Conservation (phyloP, 257 asterid genomes). For the Orobanche coerulescens region DNA sequence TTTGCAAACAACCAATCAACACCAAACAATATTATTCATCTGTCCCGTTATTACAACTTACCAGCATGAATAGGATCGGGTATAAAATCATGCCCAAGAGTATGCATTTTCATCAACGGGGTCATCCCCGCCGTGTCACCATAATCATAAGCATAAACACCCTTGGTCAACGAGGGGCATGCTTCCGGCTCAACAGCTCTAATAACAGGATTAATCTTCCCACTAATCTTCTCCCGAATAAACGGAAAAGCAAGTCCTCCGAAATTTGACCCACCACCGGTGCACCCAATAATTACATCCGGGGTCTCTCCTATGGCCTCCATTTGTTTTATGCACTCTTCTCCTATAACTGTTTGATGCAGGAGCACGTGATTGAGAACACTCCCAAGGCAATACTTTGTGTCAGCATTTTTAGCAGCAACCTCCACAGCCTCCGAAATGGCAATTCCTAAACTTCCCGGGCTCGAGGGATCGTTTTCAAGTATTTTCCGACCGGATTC, state of each 20-base stretch:
- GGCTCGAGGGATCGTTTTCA: slow-evolving; percentile 56
- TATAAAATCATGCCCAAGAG: slow-evolving; percentile 89
- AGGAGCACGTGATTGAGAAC: slow-evolving; percentile 86
- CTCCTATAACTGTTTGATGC: slow-evolving; percentile 88
- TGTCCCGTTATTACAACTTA: slow-evolving; percentile 7
- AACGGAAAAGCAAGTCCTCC: slow-evolving; percentile 92
- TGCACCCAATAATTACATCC: slow-evolving; percentile 86
- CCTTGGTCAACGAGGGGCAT: slow-evolving; percentile 89
- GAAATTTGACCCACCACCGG: slow-evolving; percentile 91
- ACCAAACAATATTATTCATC: neutral
- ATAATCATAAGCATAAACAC: slow-evolving; percentile 78
- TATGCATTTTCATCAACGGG: slow-evolving; percentile 97
- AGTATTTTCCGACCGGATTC: slow-evolving; percentile 64
- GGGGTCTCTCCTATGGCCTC: slow-evolving; percentile 81
- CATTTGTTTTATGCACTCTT: slow-evolving; percentile 92
- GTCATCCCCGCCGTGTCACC: slow-evolving; percentile 97
- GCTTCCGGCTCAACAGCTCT: slow-evolving; percentile 92
- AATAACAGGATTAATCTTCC: slow-evolving; percentile 61
- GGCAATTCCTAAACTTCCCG: slow-evolving; percentile 93
- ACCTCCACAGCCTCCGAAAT: slow-evolving; percentile 94
- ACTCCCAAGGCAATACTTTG: slow-evolving; percentile 86
- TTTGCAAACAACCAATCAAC: neutral
- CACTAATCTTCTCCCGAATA: slow-evolving; percentile 70
- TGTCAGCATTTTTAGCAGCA: slow-evolving; percentile 52
- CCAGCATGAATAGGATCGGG: slow-evolving; percentile 96